A percentile compares a stretch with the other conserved stretches of the same genome.
These are phyloP conservation scores for Trapa bicornis DNA, from an alignment of 345 rosid genomes.

Conservation along the genomic window DNA sequence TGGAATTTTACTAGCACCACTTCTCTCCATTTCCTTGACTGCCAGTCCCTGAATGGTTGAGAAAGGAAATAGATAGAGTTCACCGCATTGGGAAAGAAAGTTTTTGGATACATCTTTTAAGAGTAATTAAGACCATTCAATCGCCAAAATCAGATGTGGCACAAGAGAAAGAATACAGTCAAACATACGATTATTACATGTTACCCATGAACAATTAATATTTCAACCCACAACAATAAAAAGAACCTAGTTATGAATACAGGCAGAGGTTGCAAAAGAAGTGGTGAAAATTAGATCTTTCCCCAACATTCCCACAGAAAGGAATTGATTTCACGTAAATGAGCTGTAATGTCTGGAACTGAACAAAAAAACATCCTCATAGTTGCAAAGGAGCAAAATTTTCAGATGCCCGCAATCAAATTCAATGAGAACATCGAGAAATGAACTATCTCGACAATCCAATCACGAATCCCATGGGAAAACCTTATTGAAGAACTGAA, in stretches of 20 bases:
- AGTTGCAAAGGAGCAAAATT: too few species aligned
- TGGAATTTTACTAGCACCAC: conserved; percentile 18
- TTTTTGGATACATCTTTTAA: not conserved
- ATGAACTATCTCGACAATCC: not conserved
- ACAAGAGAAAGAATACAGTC: not conserved
- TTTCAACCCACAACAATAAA: too few species aligned
- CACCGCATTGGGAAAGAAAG: not conserved
- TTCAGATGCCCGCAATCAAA: not conserved
- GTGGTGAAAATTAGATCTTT: not conserved
- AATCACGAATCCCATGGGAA: not conserved
- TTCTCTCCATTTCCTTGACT: conserved; percentile 32
- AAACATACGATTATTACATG: not conserved
- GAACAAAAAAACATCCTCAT: too few species aligned
- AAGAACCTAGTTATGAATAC: too few species aligned
- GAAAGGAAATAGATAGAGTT: not conserved
- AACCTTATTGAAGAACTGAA: not conserved
- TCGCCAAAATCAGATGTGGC: too few species aligned
- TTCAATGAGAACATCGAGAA: not conserved
- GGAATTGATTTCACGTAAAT: not conserved
- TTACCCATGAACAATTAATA: not conserved
- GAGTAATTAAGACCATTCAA: not conserved
- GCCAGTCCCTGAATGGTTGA: conserved; percentile 8
- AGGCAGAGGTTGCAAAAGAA: not conserved
- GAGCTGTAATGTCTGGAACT: not conserved
- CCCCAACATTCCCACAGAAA: not conserved